These are phyloP conservation scores for Lomentospora prolificans DNA, from an alignment of 2,329 filamentous ascomycete species.

Conservation along the genomic window DNA sequence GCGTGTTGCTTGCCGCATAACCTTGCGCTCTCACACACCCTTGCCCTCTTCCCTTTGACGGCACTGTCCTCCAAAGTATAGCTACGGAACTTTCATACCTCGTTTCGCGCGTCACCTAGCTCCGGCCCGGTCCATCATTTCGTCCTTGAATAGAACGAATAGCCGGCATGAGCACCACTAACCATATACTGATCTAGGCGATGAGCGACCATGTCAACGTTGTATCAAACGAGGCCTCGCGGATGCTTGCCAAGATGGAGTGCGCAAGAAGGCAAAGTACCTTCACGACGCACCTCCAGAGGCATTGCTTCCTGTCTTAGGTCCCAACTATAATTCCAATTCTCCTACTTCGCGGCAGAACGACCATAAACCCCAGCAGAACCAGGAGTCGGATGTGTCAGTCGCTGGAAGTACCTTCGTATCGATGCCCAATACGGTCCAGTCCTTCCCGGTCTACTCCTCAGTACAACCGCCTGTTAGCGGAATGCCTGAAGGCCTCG, in stretches of 20 bases:
- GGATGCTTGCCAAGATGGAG: conserved; percentile 87
- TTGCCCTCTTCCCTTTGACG: too few species aligned
- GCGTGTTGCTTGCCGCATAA: too few species aligned
- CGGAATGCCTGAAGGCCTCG: conserved; percentile 34
- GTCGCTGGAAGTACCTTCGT: conserved; percentile 36
- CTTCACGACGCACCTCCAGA: conserved; percentile 91
- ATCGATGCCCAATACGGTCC: conserved; percentile 30
- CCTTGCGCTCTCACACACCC: conserved; percentile 5
- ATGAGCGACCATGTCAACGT: conserved; percentile 86
- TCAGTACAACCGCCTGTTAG: conserved; percentile 32
- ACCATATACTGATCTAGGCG: conserved; percentile 47
- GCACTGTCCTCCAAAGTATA: too few species aligned
- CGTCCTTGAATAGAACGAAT: too few species aligned
- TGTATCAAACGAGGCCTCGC: conserved; percentile 91
- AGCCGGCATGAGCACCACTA: too few species aligned
- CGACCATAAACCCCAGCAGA: conserved; percentile 37
- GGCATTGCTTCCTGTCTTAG: conserved; percentile 76
- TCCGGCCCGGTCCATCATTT: too few species aligned
- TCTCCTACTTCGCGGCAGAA: conserved; percentile 32
- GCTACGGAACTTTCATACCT: too few species aligned
- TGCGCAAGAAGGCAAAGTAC: conserved; percentile 98
- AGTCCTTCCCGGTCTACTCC: conserved; percentile 43
- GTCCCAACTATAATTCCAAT: conserved; percentile 56
- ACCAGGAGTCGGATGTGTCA: conserved; percentile 28
- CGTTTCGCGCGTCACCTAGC: too few species aligned